A percentile compares a stretch with the other conserved stretches of the same genome.
phyloP scores from a whole-genome alignment of 495 filamentous ascomycete genomes.

The Wilcoxina mikolae region DNA sequence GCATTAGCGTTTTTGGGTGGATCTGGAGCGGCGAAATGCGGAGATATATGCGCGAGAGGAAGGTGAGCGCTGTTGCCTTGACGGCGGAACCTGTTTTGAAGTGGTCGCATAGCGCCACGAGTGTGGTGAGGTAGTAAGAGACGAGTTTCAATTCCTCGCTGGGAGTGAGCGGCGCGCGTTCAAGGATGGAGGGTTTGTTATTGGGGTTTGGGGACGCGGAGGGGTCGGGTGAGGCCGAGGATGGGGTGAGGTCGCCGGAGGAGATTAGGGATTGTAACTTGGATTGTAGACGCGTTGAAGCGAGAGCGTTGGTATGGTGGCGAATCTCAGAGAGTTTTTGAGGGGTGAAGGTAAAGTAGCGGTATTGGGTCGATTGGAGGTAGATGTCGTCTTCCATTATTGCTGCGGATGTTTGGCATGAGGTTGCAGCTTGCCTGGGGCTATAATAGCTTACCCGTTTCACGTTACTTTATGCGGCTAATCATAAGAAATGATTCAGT shows the following conservation, averaged over 20 bases:
- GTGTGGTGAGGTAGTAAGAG: conserved; percentile 59
- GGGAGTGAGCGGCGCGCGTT: conserved; percentile 36
- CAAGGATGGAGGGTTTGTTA: conserved; percentile 13
- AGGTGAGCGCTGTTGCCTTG: conserved; percentile 80
- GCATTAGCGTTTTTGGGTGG: conserved; percentile 70
- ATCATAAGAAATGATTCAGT: too few relatives aligned
- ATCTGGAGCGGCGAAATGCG: conserved; percentile 92
- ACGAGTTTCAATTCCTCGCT: conserved; percentile 75
- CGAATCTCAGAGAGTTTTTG: conserved; percentile 53
- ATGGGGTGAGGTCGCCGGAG: conserved; percentile 37
- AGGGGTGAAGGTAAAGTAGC: conserved; percentile 83
- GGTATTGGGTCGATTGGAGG: conserved; percentile 77
- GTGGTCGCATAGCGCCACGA: conserved; percentile 57
- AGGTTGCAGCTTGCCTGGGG: too few relatives aligned
- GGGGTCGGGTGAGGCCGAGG: conserved; percentile 29
- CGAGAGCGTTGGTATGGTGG: conserved; percentile 56
- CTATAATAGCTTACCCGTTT: too few relatives aligned
- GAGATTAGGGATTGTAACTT: background rate
- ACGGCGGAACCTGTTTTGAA: conserved; percentile 69
- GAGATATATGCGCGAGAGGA: conserved; percentile 85
- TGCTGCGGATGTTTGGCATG: too few relatives aligned
- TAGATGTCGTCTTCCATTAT: conserved; percentile 76
- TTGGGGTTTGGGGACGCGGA: too few relatives aligned
- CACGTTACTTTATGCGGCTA: too few relatives aligned
- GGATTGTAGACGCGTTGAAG: conserved; percentile 22